phyloP scores from a whole-genome alignment of 1,139 yeast species.

The Kodamaea fungicola region DNA sequence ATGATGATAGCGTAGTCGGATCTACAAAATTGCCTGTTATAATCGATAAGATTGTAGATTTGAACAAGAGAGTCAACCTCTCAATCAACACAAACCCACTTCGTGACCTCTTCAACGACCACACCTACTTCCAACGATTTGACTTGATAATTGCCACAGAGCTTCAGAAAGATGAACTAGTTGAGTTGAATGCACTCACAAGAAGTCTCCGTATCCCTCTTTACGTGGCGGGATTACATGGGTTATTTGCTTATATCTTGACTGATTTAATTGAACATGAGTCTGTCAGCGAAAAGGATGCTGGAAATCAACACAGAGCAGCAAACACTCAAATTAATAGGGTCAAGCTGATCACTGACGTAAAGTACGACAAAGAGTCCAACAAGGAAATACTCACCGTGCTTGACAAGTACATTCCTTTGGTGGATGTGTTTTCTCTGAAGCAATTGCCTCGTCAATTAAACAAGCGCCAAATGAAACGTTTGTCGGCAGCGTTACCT shows the following conservation, averaged over 20 bases:
- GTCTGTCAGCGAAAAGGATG: conserved; percentile 37
- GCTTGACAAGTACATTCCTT: conserved; percentile 47
- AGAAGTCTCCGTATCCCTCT: conserved; percentile 60
- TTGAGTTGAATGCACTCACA: conserved; percentile 48
- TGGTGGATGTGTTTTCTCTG: conserved; percentile 30
- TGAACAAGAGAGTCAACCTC: conserved; percentile 74
- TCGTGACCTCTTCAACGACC: conserved; percentile 17
- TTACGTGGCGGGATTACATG: conserved; percentile 68
- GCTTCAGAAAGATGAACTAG: conserved; percentile 39
- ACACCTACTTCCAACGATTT: conserved; percentile 50
- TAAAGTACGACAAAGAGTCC: conserved; percentile 27
- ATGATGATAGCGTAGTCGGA: conserved; percentile 48
- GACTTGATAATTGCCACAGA: conserved; percentile 79
- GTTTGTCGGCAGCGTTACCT: conserved; percentile 61
- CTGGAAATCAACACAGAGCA: conserved; percentile 51
- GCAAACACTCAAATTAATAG: conserved; percentile 44
- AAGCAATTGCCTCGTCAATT: conserved; percentile 41
- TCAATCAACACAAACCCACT: conserved; percentile 37
- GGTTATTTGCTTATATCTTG: conserved; percentile 79
- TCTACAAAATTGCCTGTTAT: conserved; percentile 53
- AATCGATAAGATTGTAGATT: conserved; percentile 53
- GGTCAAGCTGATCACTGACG: conserved; percentile 51
- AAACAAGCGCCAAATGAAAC: conserved; percentile 53
- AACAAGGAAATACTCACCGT: conserved; percentile 54
- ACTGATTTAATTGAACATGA: conserved; percentile 71